Conservation (phyloP, 768 basidiomycete genomes). For the Suillus occidentalis region DNA sequence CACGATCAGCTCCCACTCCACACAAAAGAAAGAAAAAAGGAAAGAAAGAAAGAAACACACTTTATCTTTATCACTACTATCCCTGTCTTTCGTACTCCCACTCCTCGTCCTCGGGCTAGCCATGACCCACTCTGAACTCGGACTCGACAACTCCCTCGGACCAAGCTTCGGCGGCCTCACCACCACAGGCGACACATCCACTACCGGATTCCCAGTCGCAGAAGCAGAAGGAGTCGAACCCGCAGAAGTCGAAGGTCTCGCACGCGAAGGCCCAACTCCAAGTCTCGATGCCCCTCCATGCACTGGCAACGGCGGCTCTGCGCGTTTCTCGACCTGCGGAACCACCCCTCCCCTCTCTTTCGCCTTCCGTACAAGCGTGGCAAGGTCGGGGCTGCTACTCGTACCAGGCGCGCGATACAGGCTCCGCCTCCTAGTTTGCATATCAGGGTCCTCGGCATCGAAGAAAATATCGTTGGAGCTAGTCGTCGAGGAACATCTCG, state of each 20-base stretch:
- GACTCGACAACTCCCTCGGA: constrained; percentile 32
- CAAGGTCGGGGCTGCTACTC: constrained; percentile 89
- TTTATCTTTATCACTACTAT: constrained; percentile 39
- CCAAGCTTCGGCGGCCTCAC: constrained; percentile 21
- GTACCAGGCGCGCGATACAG: constrained; percentile 89
- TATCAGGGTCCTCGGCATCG: constrained; percentile 66
- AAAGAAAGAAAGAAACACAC: constrained; percentile 33
- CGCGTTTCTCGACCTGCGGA: constrained; percentile 32
- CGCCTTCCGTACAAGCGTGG: constrained; percentile 81
- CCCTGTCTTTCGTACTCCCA: constrained; percentile 35
- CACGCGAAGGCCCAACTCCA: constrained; percentile 27
- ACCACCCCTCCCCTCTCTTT: constrained; percentile 62
- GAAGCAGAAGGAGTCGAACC: constrained; percentile 26
- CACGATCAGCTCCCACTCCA: constrained; percentile 9
- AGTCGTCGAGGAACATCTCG: constrained; percentile 42
- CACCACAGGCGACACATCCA: constrained; percentile 36
- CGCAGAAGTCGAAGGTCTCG: constrained; percentile 44
- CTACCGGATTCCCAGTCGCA: constrained; percentile 30
- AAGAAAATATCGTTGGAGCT: constrained; percentile 60
- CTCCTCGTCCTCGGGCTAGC: constrained; percentile 46
- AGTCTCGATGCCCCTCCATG: not conserved
- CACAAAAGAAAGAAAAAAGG: constrained; percentile 6
- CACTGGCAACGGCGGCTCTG: constrained; percentile 46
- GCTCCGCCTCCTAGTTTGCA: constrained; percentile 75
- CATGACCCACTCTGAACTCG: constrained; percentile 48